Base-by-base conservation (phyloP, 2,329 filamentous ascomycete species). In the Zalaria obscura region DNA sequence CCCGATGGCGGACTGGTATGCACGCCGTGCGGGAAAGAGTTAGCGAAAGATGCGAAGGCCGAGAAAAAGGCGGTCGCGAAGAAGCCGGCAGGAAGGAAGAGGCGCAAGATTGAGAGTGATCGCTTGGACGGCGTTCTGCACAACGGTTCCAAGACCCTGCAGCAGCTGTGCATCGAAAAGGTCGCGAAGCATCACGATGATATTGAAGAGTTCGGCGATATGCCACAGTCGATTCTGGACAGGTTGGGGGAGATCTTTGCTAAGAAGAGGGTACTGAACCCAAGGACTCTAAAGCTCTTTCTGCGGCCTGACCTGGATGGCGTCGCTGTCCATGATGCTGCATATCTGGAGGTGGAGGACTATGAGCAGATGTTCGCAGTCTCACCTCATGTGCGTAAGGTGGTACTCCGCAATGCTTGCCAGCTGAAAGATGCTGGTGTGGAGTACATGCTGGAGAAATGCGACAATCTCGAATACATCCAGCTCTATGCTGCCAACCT, bases 391-490 rank as follows among this genome's bases (percentile, higher is more conserved):
- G 65, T 94, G 41, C 76, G 76, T 51, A 72, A 72, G 35, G 69
- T 95, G 43, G 82, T 86, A 48, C 65, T 93, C 7, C 78, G 82
- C 38, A 89, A 88, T 53, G 85, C 80, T n/a, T 83, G 91, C 39
- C 88, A 94, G 55, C 81, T 95, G 68, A 94, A 93, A 60, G 83
- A 95, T 53, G 69, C 70, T 33, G 82, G 87, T 35, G 72, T 95
- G 60, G 75, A 85, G 40, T 94, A 89, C 57, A 73, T 95, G 53
- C 67, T 84, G 18, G 77, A 78, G 42, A 82, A 84, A 38, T 72
- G 82, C 39, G 73, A 76, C 39, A 62, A 72, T 5, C 67, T 95
- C n/a, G 73, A 78, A 45, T 71, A 76, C 42, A 68, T 96, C 35
- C 83, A 86, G 47, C 70, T 96, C 0, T 80, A 91, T 47, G 84